These are phyloP conservation scores for Colletotrichum chlorophyti DNA, from an alignment of 2,329 filamentous ascomycete species.

Conservation along the genomic window DNA sequence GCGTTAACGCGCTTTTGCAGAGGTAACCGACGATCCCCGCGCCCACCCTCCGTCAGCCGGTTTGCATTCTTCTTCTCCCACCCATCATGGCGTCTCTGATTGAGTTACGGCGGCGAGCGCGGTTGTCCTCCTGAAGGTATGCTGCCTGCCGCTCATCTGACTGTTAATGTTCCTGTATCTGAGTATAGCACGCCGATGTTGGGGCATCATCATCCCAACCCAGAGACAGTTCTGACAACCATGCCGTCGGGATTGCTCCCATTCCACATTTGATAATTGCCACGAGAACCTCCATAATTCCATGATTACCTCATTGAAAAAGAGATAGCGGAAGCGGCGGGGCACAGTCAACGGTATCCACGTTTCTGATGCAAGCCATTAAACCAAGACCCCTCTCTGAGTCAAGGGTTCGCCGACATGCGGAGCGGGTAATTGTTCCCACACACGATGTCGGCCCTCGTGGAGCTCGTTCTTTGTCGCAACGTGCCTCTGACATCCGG, in stretches of 20 bases:
- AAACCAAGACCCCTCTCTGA: constrained; percentile 13
- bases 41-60: neutral
- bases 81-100: neutral
- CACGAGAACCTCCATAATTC: no score
- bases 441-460: neutral
- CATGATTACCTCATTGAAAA: constrained; percentile 1
- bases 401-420: neutral
- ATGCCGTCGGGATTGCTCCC: no score
- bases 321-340: constrained; percentile 7
- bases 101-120: neutral
- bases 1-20: constrained; percentile 21
- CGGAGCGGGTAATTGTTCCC: constrained; percentile 5
- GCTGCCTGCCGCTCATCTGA: neutral
- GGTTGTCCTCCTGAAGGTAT: neutral
- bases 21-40: constrained; percentile 3
- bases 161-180: no score
- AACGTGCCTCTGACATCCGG: neutral
- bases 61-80: neutral
- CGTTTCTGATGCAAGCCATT: constrained; percentile 29
- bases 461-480: constrained; percentile 1
- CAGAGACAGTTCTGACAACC: no score
- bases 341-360: constrained; percentile 14
- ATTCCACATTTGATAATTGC: neutral
- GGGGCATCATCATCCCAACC: neutral
- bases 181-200: no score